phyloP scores from a whole-genome alignment of 2,329 filamentous ascomycete species.

The Ophiostoma himal-ulmi region DNA sequence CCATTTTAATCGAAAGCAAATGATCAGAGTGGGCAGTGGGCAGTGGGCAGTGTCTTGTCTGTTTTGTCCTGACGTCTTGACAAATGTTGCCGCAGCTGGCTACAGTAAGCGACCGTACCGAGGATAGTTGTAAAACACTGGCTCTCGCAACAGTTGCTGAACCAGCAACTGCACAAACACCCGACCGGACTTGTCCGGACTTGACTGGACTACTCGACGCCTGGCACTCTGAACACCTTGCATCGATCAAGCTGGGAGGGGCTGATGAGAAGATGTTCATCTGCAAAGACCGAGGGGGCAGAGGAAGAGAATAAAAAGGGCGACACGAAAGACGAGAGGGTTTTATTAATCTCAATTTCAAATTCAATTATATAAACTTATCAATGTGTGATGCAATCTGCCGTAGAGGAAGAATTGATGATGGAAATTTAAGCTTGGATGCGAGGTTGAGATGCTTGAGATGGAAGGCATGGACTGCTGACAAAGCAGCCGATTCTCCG shows the following conservation, averaged over 20 bases:
- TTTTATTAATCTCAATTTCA: constrained; percentile 1
- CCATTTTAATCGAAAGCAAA: constrained; percentile 15
- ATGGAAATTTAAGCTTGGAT: no score
- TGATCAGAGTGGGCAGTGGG: not conserved
- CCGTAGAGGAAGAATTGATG: no score
- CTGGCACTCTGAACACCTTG: not conserved
- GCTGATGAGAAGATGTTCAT: not conserved
- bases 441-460: no score
- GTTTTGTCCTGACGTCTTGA: not conserved
- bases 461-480: not conserved
- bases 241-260: not conserved
- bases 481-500: not conserved
- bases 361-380: not conserved
- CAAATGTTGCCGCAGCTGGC: not conserved
- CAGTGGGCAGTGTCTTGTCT: not conserved
- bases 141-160: not conserved
- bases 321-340: not conserved
- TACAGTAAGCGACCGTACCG: constrained; percentile 6
- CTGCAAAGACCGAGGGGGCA: not conserved
- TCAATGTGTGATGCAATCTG: not conserved
- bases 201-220: not conserved
- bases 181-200: no score
- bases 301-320: not conserved
- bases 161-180: not conserved
- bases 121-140: not conserved